phyloP scores from a whole-genome alignment of 768 basidiomycete species.

The Leccinum rimulosum region DNA sequence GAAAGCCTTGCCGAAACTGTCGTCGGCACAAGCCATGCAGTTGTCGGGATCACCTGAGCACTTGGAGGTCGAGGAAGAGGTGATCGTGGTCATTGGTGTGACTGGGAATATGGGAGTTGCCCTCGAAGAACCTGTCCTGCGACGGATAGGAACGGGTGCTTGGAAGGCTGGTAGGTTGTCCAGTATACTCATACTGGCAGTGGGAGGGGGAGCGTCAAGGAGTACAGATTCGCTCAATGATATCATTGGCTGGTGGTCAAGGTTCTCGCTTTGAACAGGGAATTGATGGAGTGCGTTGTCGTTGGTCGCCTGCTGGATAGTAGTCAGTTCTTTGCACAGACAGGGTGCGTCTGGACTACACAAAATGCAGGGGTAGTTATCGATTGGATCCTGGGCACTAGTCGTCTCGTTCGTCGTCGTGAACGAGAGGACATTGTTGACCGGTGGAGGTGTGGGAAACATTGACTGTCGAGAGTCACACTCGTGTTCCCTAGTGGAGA shows the following conservation, averaged over 20 bases:
- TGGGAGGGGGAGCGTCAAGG: slow-evolving; percentile 22
- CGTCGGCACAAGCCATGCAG: slow-evolving; percentile 82
- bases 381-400: slow-evolving; percentile 30
- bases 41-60: slow-evolving; percentile 89
- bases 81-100: slow-evolving; percentile 33
- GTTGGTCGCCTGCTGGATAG: slow-evolving; percentile 43
- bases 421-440: slow-evolving; percentile 38
- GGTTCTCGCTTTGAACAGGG: slow-evolving; percentile 12
- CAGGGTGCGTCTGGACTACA: slow-evolving; percentile 71
- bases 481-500: slow-evolving; percentile 33
- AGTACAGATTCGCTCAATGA: slow-evolving; percentile 29
- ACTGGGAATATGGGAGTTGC: slow-evolving; percentile 56
- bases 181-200: slow-evolving; percentile 53
- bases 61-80: slow-evolving; percentile 31
- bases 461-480: slow-evolving; percentile 23
- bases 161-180: slow-evolving; percentile 80
- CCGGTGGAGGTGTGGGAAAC: slow-evolving; percentile 30
- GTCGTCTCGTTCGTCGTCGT: slow-evolving; percentile 29
- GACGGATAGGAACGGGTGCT: slow-evolving; percentile 77
- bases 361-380: slow-evolving; percentile 59
- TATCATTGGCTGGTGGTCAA: slow-evolving; percentile 12
- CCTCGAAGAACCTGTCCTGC: slow-evolving; percentile 40
- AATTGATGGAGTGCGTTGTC: slow-evolving; percentile 12
- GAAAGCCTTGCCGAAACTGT: slow-evolving; percentile 85
- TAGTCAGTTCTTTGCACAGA: slow-evolving; percentile 70